Evolutionary conservation across 2,329 filamentous ascomycete species (phyloP).

Genomic region (Ophiostoma perfectum): DNA sequence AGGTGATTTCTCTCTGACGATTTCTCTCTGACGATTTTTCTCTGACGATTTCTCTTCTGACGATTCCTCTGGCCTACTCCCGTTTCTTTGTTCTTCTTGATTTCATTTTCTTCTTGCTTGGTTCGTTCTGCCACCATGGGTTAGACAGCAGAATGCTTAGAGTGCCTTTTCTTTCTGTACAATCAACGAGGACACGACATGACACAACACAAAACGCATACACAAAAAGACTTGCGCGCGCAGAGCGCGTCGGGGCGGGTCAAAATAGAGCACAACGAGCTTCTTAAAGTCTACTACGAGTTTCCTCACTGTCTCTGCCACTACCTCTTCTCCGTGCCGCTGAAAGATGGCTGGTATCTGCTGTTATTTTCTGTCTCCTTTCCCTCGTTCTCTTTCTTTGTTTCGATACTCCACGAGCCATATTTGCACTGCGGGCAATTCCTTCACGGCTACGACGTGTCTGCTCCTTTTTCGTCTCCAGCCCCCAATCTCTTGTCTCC

Average conservation of each 20-base stretch:
- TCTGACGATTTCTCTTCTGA: not conserved
- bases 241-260: not conserved
- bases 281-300: not conserved
- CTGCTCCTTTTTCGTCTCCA: not conserved
- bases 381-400: not conserved
- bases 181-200: constrained; percentile 21
- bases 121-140: constrained; percentile 10
- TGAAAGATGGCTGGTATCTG: not conserved
- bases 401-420: constrained; percentile 9
- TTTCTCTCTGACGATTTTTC: not conserved
- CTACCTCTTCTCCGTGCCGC: not conserved
- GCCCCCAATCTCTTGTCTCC: not conserved
- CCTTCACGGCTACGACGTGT: not conserved
- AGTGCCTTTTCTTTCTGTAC: constrained; percentile 20
- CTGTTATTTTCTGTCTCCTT: not conserved
- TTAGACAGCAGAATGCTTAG: constrained; percentile 25
- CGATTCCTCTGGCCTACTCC: not conserved
- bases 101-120: not conserved
- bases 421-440: not conserved
- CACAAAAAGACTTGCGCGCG: constrained; percentile 2
- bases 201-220: constrained; percentile 10
- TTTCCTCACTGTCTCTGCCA: not conserved
- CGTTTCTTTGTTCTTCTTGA: constrained; percentile 8
- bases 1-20: constrained; percentile 19
- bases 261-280: constrained; percentile 11